Evolutionary conservation across 2,329 filamentous ascomycete genomes (phyloP).

Genomic region (Penicillium sp.): DNA sequence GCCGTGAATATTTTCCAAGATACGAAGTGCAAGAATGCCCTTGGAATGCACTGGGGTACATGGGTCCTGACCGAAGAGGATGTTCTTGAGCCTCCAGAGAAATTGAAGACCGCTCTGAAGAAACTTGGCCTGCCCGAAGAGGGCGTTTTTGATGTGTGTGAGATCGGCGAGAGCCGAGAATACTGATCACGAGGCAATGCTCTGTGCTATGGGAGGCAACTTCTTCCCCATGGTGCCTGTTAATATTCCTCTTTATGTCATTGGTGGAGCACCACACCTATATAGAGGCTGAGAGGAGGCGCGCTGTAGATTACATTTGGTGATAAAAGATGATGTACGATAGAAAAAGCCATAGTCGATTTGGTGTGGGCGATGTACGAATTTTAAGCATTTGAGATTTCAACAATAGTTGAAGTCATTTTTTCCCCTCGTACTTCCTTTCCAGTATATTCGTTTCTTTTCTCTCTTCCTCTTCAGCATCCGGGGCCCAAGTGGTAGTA

Average conservation of each 20-base stretch:
- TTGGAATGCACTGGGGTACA: slow-evolving; percentile 91
- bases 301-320: neutral
- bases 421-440: neutral
- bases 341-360: neutral
- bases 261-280: neutral
- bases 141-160: slow-evolving; percentile 79
- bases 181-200: slow-evolving; percentile 56
- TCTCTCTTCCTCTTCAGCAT: no score
- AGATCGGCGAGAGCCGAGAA: slow-evolving; percentile 81
- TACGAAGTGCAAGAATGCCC: slow-evolving; percentile 73
- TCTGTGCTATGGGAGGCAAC: neutral
- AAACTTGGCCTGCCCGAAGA: slow-evolving; percentile 69
- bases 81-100: slow-evolving; percentile 76
- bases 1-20: slow-evolving; percentile 88
- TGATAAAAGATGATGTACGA: slow-evolving; percentile 8
- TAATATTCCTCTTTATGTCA: no score
- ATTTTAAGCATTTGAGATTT: neutral
- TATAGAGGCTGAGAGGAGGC: neutral
- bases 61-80: slow-evolving; percentile 88
- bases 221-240: neutral
- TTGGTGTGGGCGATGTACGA: neutral
- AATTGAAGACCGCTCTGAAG: slow-evolving; percentile 73
- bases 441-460: no score
- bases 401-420: neutral
- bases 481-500: no score